Evolutionary conservation across 352 stramenopile genomes (phyloP), one percentile per base, ranked within the genome.

Genomic region (Elongisporangium anandrum): DNA sequence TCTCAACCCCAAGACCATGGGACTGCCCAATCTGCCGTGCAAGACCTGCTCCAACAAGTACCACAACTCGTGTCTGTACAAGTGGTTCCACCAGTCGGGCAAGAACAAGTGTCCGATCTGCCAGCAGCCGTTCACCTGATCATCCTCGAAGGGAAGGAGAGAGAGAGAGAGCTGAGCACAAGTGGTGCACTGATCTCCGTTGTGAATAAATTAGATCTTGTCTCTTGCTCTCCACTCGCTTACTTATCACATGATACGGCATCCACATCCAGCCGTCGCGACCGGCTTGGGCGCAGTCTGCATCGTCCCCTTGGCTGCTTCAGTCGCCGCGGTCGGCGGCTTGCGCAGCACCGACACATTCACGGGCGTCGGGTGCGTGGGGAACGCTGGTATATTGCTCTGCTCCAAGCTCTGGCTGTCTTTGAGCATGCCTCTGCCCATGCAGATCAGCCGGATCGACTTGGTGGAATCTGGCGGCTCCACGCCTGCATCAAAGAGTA

Each of bases 91-190:
- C 72, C 92, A 96, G 63, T 96, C 86, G 58, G 86, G 87, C 73
- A 97, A 97, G 75, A 96, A 95, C 83, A 96, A 95, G 70, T 97
- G 90, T 56, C 89, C 90, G 56, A 94, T 97, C 65, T 97, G 90
- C 68, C 87, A 96, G 72, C 89, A 97, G 70, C 85, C 87, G 1
- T 97, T 95, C 66, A 84, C 77, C 41, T 92, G 76, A 72, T 51
- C 2, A 15, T 20, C 41, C 54, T 49, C 19, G 22, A 16, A 48
- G 23, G 17, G 23, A 29, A 54, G 38, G 26, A 38, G 26, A 13
- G 17, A 47, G n/a, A 50, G 57, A 55, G 38, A 53, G 17, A 57
- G 4, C n/a, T 15, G 34, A 50, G 13, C 4, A 38, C 22, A 26
- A 39, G 3, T 8, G 24, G 4, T 8, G 34, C 21, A 45, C 15